Percentiles rank a stretch among this genome's conserved stretches.
These are phyloP conservation scores for Rhodofomes roseus DNA, from an alignment of 1,284 basidiomycete genomes.

Conservation along the genomic window DNA sequence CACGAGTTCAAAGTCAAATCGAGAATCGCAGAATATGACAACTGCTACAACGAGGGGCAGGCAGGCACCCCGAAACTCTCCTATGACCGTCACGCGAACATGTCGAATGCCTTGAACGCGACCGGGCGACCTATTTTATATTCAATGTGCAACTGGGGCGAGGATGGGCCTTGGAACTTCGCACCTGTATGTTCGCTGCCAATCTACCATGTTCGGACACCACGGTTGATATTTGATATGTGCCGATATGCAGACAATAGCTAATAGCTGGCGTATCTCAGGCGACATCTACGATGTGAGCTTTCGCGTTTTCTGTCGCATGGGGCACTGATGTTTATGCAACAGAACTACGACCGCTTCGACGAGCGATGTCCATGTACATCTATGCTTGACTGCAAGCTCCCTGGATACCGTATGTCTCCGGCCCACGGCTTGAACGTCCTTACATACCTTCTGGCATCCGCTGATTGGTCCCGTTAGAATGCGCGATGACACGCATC, in stretches of 20 bases:
- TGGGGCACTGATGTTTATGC: conserved; percentile 2
- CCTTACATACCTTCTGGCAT: conserved; percentile 1
- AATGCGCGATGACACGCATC: conserved; percentile 35
- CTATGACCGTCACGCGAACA: conserved; percentile 39
- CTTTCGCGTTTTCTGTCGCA: neutral
- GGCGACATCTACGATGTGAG: conserved; percentile 40
- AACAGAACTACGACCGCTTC: conserved; percentile 35
- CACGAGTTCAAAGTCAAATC: too few species aligned
- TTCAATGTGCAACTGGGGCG: conserved; percentile 47
- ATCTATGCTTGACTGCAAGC: conserved; percentile 36
- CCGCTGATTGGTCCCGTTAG: conserved; percentile 14
- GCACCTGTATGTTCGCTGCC: conserved; percentile 27
- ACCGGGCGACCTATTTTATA: conserved; percentile 45
- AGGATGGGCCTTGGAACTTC: conserved; percentile 45
- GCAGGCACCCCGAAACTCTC: conserved; percentile 39
- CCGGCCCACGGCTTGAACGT: neutral
- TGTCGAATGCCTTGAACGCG: conserved; percentile 43
- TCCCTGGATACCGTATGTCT: conserved; percentile 32
- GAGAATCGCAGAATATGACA: conserved; percentile 38
- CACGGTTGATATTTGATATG: neutral
- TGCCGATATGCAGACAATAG: conserved; percentile 31
- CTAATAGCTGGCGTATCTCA: conserved; percentile 44
- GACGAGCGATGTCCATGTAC: conserved; percentile 42
- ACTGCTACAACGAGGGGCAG: conserved; percentile 43
- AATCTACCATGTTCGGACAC: neutral